Base-by-base conservation (phyloP, 1,139 yeast species). In the Geotrichum restrictum region DNA sequence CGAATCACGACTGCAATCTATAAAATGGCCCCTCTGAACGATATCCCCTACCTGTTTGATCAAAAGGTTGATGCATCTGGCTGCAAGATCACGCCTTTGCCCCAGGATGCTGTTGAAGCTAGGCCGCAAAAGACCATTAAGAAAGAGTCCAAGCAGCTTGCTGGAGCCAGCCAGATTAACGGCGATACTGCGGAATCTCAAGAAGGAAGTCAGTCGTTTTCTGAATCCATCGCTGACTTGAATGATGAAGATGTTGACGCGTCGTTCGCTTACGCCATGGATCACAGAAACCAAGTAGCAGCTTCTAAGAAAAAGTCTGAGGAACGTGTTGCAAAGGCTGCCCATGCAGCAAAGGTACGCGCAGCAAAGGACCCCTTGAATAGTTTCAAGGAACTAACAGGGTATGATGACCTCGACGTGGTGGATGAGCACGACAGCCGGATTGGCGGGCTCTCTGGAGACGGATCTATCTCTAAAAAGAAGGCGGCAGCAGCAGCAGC, bases 21-120 rank as follows among this genome's bases (percentile, higher is more conserved):
- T 38, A 67, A 68, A 3, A 69, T 74, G 10, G 60, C 64, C 0
- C 68, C 70, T 10, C 62, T 64, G 7, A 60, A 68, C 27, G 49
- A 50, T 7, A 71, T 57, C 60, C 74, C 62, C 1, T 76, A 78
- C 24, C 60, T 80, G 33, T 71, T 76, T 55, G 76, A 82, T 4
- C 65, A 66, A 33, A 57, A 59, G 3, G 60, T 79, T 13, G 83
- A 80, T 59, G 68, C 76, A 1, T 75, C 81, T 7, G 82, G 83
- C 6, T 80, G 83, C 58, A 62, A 64, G 39, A 19, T 68, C 13
- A 21, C 34, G 11, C 34, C 21, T 14, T 29, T 41, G 36, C 32
- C 21, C 8, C 27, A 14, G 18, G 16, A 18, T 42, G 18, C 48
- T 39, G 18, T 50, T 48, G 46, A 32, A 49, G 18, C 45, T 55